Evolutionary conservation across 2,329 filamentous ascomycete genomes (phyloP), one percentile per base, ranked within the genome.

Genomic region (Arthrobotrys sphaeroides): DNA sequence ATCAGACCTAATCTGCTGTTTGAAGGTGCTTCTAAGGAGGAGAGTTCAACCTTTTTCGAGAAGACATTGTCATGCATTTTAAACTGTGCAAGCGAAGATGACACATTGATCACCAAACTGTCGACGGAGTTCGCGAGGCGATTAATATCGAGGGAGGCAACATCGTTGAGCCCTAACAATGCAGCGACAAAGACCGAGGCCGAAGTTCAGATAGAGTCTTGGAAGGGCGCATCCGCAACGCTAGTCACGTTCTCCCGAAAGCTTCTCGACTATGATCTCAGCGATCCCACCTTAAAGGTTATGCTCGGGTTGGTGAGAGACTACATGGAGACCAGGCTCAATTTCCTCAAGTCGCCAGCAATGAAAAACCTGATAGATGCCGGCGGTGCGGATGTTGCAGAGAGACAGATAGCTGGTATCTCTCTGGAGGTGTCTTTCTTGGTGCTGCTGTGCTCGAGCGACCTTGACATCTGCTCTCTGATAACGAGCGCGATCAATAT

Each of bases 401-500:
- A 90, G 78, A 84, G 88, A 31, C 84, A 84, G 22, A 83, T 83
- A 13, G 79, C 80, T n/a, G 80, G 79, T 28, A 77, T 79, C 18
- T 77, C 76, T 7, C 62, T 81, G 16, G 89, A 91, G 81, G 89
- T 88, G 0, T 84, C 88, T 0, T 85, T 91, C 42, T 82, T 91
- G 3, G 85, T 90, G 7, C 87, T 88, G 0, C 84, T 91, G 5
- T 91, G 89, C 79, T 90, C 89, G 13, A 85, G 88, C 5, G 88
- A 90, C 72, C 86, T 91, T 36, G 88, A 90, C 51, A 87, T 86
- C 5, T 91, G 89, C 79, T 88, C 89, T 78, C 82, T 88, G 12
- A 88, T 90, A 6, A 90, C 88, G 0, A 85, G 85, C 12, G 89
- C 87, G 78, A 87, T 90, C 62, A 85, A 85, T 2, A 82, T 89